Percentiles rank a stretch among this genome's conserved stretches.
These are phyloP conservation scores for Claviceps monticola DNA, from an alignment of 2,329 filamentous ascomycete species.

Conservation along the genomic window DNA sequence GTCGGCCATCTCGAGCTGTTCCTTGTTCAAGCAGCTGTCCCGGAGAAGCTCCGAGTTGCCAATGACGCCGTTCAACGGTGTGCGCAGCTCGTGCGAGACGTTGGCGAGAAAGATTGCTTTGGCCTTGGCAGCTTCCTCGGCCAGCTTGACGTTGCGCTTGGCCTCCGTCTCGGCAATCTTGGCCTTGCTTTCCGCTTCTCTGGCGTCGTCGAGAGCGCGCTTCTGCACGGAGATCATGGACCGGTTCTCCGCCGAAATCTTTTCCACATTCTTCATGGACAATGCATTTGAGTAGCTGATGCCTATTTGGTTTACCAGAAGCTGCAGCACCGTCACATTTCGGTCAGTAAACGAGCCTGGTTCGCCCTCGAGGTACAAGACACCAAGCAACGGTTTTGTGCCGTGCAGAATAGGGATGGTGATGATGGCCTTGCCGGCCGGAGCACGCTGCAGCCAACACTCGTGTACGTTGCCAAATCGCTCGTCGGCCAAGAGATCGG, in stretches of 20 bases:
- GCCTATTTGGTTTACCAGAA: constrained; percentile 67
- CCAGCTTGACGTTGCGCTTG: constrained; percentile 64
- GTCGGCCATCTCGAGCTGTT: constrained; percentile 76
- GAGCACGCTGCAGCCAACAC: constrained; percentile 53
- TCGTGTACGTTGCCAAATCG: constrained; percentile 63
- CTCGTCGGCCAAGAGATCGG: constrained; percentile 61
- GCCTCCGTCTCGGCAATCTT: constrained; percentile 65
- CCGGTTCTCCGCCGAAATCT: constrained; percentile 63
- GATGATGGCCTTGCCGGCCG: constrained; percentile 59
- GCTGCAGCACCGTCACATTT: constrained; percentile 49
- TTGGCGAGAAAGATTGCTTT: constrained; percentile 72
- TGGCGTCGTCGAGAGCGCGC: constrained; percentile 55
- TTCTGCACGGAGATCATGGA: constrained; percentile 70
- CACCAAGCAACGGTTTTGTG: constrained; percentile 54
- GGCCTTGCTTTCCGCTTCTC: constrained; percentile 61
- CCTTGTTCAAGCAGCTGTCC: constrained; percentile 59
- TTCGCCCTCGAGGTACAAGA: constrained; percentile 62
- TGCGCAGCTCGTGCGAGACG: constrained; percentile 69
- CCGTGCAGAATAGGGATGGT: constrained; percentile 69
- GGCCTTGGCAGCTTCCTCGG: constrained; percentile 70
- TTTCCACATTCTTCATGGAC: constrained; percentile 57
- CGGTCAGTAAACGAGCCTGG: constrained; percentile 66
- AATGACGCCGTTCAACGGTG: constrained; percentile 76
- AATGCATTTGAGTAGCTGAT: constrained; percentile 58
- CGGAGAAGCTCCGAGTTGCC: constrained; percentile 75